Percentiles rank a stretch among this genome's conserved stretches.
These are phyloP conservation scores for Fusarium caatingaense DNA, from an alignment of 2,329 filamentous ascomycete genomes.

Conservation along the genomic window DNA sequence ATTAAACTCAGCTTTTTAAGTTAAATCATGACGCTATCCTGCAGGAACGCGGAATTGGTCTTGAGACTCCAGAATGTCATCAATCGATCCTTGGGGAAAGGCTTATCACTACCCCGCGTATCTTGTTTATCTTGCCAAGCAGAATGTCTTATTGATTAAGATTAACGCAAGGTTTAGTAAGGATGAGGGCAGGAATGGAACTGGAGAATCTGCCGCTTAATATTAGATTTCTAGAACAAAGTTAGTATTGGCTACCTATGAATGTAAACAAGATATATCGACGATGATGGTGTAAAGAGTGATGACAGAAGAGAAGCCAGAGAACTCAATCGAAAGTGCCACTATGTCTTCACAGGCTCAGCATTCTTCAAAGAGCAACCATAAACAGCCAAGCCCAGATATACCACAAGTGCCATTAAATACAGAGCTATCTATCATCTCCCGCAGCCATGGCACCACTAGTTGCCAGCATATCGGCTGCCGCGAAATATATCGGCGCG, in stretches of 20 bases:
- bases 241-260: too few species aligned
- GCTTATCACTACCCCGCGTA: conserved; percentile 16
- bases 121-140: background rate
- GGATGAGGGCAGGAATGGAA: background rate
- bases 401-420: background rate
- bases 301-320: background rate
- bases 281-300: background rate
- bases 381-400: background rate
- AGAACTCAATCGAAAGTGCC: conserved; percentile 5
- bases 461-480: background rate
- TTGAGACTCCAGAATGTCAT: conserved; percentile 2
- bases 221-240: background rate
- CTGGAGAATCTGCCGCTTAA: background rate
- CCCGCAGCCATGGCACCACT: background rate
- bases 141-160: background rate
- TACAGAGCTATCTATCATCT: background rate
- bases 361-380: background rate
- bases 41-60: conserved; percentile 6
- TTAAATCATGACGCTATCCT: conserved; percentile 35
- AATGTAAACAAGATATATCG: background rate
- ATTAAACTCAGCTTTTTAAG: conserved; percentile 29
- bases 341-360: background rate
- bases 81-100: background rate
- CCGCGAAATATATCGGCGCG: background rate
- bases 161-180: background rate